Evolutionary conservation across 1,284 basidiomycete genomes (phyloP).

Genomic region (Lentinula novae-zelandiae): DNA sequence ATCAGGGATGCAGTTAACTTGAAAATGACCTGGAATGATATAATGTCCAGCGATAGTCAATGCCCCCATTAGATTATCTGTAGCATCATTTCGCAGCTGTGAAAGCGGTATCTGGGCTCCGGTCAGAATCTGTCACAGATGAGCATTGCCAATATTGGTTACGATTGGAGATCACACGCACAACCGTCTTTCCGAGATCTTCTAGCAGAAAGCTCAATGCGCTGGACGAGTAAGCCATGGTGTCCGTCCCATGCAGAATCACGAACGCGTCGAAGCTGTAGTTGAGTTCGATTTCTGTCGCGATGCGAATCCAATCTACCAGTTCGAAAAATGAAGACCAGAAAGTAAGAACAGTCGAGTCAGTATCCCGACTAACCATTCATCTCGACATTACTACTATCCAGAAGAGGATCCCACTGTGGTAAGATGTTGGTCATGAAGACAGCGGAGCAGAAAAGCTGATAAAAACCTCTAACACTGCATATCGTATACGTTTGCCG

Average conservation of each 20-base stretch:
- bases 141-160: not conserved
- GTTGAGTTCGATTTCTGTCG: conserved; percentile 89
- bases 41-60: conserved; percentile 87
- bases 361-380: conserved; percentile 42
- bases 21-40: conserved; percentile 74
- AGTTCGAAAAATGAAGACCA: conserved; percentile 16
- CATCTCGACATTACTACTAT: conserved; percentile 85
- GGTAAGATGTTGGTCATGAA: conserved; percentile 3
- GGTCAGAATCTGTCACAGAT: conserved; percentile 65
- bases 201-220: conserved; percentile 88
- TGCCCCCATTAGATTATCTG: conserved; percentile 87
- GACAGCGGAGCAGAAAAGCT: not conserved
- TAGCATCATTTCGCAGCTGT: conserved; percentile 84
- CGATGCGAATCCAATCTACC: conserved; percentile 85
- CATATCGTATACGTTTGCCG: conserved; percentile 74
- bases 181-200: conserved; percentile 86
- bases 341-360: conserved; percentile 12
- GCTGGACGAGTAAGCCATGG: conserved; percentile 87
- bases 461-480: conserved; percentile 65
- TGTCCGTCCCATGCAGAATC: conserved; percentile 90
- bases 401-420: conserved; percentile 83
- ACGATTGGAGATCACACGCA: conserved; percentile 27
- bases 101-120: conserved; percentile 92
- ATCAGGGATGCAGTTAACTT: not conserved
- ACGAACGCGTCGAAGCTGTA: conserved; percentile 90